phyloP scores from a whole-genome alignment of 257 asterid genomes.

The Primulina eburnea region DNA sequence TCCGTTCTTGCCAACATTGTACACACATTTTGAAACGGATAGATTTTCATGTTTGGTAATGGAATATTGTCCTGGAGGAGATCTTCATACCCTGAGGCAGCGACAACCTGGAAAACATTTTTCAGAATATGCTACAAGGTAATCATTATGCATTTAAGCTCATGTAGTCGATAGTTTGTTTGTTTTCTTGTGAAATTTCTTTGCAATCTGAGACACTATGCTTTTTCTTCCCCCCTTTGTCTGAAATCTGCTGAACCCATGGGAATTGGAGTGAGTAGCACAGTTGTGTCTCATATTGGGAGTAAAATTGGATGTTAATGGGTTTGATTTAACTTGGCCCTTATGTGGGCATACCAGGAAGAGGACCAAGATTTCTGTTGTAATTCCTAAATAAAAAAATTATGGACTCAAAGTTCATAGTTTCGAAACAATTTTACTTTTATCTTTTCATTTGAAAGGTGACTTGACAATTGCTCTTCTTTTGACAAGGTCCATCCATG shows the following conservation, averaged over 20 bases:
- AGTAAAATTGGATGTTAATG: neutral
- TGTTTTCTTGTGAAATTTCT: neutral
- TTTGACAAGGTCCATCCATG: neutral
- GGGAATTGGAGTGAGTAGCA: neutral
- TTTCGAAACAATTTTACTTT: neutral
- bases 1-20: slow-evolving; percentile 57
- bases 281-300: neutral
- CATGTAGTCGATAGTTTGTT: neutral
- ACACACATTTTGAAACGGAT: slow-evolving; percentile 57
- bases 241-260: neutral
- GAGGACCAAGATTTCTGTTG: neutral
- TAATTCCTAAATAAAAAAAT: too few relatives aligned
- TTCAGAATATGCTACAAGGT: slow-evolving; percentile 59
- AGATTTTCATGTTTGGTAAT: slow-evolving; percentile 53
- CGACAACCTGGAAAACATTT: slow-evolving; percentile 56
- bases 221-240: neutral
- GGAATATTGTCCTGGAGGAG: slow-evolving; percentile 65
- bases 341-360: neutral
- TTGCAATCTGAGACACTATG: neutral
- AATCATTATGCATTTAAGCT: slow-evolving; percentile 9
- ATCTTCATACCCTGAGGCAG: slow-evolving; percentile 50
- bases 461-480: neutral
- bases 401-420: neutral
- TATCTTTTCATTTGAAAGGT: neutral
- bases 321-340: neutral